Evolutionary conservation across 768 basidiomycete species (phyloP).

Genomic region (Basidioascus undulatus): DNA sequence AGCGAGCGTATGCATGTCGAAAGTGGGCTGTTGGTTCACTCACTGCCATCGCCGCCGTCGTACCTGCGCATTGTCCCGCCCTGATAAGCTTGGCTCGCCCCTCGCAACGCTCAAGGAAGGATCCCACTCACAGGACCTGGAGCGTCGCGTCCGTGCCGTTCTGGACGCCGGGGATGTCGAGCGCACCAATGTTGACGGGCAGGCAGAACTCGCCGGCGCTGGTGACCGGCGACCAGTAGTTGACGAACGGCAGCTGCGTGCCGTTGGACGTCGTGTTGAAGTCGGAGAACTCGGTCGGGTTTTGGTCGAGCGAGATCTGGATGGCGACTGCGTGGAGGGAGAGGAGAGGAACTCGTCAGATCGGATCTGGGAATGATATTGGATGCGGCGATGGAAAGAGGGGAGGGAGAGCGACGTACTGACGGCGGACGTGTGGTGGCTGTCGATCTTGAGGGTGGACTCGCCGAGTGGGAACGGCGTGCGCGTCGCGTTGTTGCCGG

Average conservation of each 20-base stretch:
- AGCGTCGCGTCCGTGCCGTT: conserved; percentile 52
- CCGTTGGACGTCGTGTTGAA: conserved; percentile 28
- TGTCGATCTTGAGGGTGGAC: conserved; percentile 37
- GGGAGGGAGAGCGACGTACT: background rate
- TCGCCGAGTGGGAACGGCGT: conserved; percentile 40
- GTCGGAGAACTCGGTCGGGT: conserved; percentile 38
- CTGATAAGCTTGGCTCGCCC: no score
- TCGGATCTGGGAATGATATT: background rate
- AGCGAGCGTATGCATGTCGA: no score
- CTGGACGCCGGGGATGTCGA: conserved; percentile 27
- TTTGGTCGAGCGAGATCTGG: conserved; percentile 17
- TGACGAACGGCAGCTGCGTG: conserved; percentile 26
- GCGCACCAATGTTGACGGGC: conserved; percentile 32
- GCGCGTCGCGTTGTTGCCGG: conserved; percentile 28
- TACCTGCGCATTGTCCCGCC: no score
- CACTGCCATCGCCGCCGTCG: no score
- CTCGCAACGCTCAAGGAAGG: no score
- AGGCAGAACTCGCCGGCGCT: conserved; percentile 45
- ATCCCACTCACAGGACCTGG: no score
- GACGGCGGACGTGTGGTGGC: conserved; percentile 38
- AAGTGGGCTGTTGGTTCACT: no score
- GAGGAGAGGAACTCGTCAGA: conserved; percentile 9
- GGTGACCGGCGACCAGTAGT: conserved; percentile 13
- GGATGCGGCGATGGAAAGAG: background rate
- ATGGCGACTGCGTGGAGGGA: conserved; percentile 35